A percentile compares a stretch with the other conserved stretches of the same genome.
Evolutionary conservation across 441 rosid species (phyloP).

Genomic region (Manihot esculenta): DNA sequence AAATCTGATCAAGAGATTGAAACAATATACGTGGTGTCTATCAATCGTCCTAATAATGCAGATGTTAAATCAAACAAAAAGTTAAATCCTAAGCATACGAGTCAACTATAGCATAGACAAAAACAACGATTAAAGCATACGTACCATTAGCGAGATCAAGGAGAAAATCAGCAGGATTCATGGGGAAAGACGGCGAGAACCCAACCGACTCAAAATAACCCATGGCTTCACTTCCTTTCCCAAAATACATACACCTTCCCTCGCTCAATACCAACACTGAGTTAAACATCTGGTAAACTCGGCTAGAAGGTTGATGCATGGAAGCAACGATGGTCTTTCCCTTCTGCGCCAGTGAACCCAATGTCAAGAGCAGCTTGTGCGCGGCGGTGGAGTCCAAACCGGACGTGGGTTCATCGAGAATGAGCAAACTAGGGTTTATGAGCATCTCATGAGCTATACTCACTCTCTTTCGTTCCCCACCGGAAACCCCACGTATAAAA

Average conservation of each 20-base stretch:
- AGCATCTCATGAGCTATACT: constrained; percentile 88
- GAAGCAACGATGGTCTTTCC: constrained; percentile 80
- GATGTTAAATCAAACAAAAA: too few relatives aligned
- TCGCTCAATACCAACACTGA: constrained; percentile 76
- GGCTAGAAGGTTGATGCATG: constrained; percentile 92
- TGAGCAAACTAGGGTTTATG: constrained; percentile 73
- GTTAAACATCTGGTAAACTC: constrained; percentile 80
- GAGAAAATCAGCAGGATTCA: constrained; percentile 96
- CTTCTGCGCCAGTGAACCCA: constrained; percentile 53
- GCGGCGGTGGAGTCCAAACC: constrained; percentile 94
- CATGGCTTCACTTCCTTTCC: constrained; percentile 75
- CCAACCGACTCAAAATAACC: constrained; percentile 71
- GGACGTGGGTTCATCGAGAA: constrained; percentile 91
- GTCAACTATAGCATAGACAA: constrained; percentile 9
- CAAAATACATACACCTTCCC: constrained; percentile 73
- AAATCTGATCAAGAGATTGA: not conserved
- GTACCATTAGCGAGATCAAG: constrained; percentile 97
- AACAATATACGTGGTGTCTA: not conserved
- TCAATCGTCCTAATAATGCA: too few relatives aligned
- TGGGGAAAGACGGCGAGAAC: constrained; percentile 78
- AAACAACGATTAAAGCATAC: constrained; percentile 26
- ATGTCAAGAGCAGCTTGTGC: constrained; percentile 55
- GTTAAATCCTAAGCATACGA: not conserved
- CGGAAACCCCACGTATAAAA: constrained; percentile 78
- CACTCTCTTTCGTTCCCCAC: constrained; percentile 89